Evolutionary conservation across 2,329 filamentous ascomycete genomes (phyloP).

Genomic region (Zymoseptoria tritici): DNA sequence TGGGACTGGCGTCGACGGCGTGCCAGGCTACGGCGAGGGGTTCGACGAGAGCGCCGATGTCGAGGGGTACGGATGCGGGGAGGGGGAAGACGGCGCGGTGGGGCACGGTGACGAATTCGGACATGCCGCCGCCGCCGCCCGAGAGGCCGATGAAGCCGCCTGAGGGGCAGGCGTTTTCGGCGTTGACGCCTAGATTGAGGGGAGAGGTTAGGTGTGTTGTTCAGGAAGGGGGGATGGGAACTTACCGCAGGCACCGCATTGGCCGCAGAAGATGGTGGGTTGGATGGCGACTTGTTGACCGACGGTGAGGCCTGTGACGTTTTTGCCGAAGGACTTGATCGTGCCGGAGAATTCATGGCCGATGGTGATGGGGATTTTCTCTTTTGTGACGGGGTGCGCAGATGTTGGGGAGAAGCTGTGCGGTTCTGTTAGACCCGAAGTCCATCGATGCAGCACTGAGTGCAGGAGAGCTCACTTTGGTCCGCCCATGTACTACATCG

Average conservation of each 20-base stretch:
- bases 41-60: conserved; percentile 54
- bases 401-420: conserved; percentile 43
- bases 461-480: conserved; percentile 23
- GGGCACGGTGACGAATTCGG: conserved; percentile 47
- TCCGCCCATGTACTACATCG: conserved; percentile 39
- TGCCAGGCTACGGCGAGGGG: conserved; percentile 60
- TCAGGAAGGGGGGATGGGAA: too few relatives aligned
- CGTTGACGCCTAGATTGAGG: conserved; percentile 28
- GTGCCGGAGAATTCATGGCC: conserved; percentile 60
- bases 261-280: conserved; percentile 52
- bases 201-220: too few relatives aligned
- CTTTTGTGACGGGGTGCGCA: conserved; percentile 53
- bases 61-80: conserved; percentile 45
- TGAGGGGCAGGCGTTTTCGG: conserved; percentile 52
- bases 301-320: conserved; percentile 36
- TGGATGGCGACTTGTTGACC: conserved; percentile 54
- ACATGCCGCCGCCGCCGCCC: conserved; percentile 49
- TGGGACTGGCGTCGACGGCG: conserved; percentile 45
- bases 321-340: conserved; percentile 50
- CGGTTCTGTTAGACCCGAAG: background rate
- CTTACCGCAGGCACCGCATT: conserved; percentile 47
- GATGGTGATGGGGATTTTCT: conserved; percentile 50
- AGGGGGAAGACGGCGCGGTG: conserved; percentile 43
- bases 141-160: conserved; percentile 42
- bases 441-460: background rate